These are phyloP conservation scores for Mucor mucedo DNA, from an alignment of 371 early-diverging fungal genomes.

Conservation along the genomic window DNA sequence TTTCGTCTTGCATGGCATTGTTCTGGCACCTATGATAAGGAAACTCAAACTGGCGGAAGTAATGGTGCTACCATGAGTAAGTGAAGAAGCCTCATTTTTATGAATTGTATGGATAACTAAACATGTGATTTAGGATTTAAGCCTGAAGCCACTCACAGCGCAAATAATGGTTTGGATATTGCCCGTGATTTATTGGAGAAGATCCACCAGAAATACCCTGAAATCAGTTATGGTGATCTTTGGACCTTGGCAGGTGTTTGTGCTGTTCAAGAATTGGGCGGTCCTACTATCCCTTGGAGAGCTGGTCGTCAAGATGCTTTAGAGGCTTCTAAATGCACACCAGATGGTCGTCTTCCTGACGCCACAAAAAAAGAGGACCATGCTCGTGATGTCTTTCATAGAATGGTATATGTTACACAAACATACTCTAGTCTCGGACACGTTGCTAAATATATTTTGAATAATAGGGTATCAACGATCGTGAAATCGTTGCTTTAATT, in stretches of 20 bases:
- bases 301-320: slow-evolving; percentile 81
- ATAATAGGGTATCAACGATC: slow-evolving; percentile 85
- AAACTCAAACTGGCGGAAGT: slow-evolving; percentile 86
- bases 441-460: neutral
- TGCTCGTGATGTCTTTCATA: slow-evolving; percentile 85
- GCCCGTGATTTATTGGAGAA: slow-evolving; percentile 78
- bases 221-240: slow-evolving; percentile 89
- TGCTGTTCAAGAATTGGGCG: slow-evolving; percentile 91
- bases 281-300: slow-evolving; percentile 87
- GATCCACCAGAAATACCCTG: slow-evolving; percentile 84
- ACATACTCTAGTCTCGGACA: neutral
- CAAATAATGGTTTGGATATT: slow-evolving; percentile 85
- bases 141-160: slow-evolving; percentile 79
- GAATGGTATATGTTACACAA: slow-evolving; percentile 67
- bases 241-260: slow-evolving; percentile 93
- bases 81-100: slow-evolving; percentile 9
- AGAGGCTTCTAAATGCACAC: slow-evolving; percentile 59
- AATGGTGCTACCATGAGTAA: slow-evolving; percentile 89
- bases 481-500: slow-evolving; percentile 91
- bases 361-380: slow-evolving; percentile 78
- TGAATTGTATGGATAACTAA: neutral
- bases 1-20: slow-evolving; percentile 95
- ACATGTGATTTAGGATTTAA: slow-evolving; percentile 49
- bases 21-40: slow-evolving; percentile 88
- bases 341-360: slow-evolving; percentile 94